Conservation (phyloP, 2,329 filamentous ascomycete species). For the Penicillium sp. region DNA sequence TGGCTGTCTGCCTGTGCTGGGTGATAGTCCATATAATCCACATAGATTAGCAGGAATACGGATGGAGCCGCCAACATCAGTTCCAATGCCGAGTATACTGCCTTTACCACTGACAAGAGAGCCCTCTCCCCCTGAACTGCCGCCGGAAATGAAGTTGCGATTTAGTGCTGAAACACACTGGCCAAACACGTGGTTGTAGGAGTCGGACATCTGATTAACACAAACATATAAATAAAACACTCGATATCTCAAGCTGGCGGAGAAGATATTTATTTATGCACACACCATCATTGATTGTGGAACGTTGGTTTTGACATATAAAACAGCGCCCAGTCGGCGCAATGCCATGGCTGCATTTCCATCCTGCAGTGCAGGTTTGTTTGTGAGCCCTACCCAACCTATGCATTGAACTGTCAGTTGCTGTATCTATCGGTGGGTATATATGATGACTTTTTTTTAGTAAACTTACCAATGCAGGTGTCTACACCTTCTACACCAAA, state of each 20-base stretch:
- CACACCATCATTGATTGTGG: conserved; percentile 65
- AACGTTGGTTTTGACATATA: conserved; percentile 56
- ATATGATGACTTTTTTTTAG: not conserved
- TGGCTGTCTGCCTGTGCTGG: conserved; percentile 34
- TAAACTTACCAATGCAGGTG: conserved; percentile 15
- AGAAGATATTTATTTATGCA: conserved; percentile 50
- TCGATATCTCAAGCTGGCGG: conserved; percentile 30
- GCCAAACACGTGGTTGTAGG: conserved; percentile 60
- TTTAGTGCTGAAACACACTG: conserved; percentile 62
- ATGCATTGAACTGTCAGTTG: conserved; percentile 2
- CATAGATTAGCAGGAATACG: conserved; percentile 34
- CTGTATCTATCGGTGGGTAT: not conserved
- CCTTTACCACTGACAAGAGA: conserved; percentile 58
- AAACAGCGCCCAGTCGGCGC: conserved; percentile 42
- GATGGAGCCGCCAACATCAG: conserved; percentile 53
- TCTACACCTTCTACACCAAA: conserved; percentile 21
- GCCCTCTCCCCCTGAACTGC: conserved; percentile 63
- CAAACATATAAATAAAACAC: too few species aligned
- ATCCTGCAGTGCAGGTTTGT: conserved; percentile 11
- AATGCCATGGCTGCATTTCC: conserved; percentile 8
- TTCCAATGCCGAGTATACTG: conserved; percentile 58
- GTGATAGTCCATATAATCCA: conserved; percentile 32
- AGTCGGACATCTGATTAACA: conserved; percentile 48
- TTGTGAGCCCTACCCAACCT: conserved; percentile 14
- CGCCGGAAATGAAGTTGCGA: conserved; percentile 57